Base-by-base conservation (phyloP, 305 asterid species). In the Fraxinus angustifolia region DNA sequence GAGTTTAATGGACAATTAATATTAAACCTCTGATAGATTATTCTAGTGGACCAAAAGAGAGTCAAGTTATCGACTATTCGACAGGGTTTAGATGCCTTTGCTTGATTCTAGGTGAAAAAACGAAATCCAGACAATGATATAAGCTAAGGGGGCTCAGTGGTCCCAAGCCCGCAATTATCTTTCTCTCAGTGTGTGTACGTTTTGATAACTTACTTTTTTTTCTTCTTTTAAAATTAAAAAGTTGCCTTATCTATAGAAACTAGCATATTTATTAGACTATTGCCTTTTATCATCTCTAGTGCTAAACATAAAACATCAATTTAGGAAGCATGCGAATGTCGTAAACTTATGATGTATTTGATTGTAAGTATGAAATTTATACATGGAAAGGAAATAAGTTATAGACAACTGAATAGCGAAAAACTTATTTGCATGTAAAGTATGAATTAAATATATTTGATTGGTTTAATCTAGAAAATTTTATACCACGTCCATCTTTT, bases 31-130 rank as follows among this genome's bases (percentile, higher is more conserved):
- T 12, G 30, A 8, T 74, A 86, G 23, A 50, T 50, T 50, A 50
- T 50, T 50, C 62, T 50, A 50, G 62, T 50, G 62, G 62, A 50
- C 62, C 62, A 50, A 8, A n/a, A 50, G 23, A 50, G 23, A 50
- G 62, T 50, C 62, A 50, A 50, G 62, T 5, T 50, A n/a, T 6
- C 8, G 62, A 50, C 62, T 50, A 50, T n/a, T 50, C 62, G 62
- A 50, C 23, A 4, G 62, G 62, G 17, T 50, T 16, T 50, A 50
- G 85, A 86, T 86, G 79, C 83, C 80, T 38, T 38, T 33, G 11
- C 58, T 48, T 35, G 87, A 86, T 86, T 81, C 89, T 79, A 71
- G 34, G 28, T 33, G 62, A 31, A 76, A 80, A 70, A 33, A 28
- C 72, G 68, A 50, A 67, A 28, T 53, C 6, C 11, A 40, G 86